These are phyloP conservation scores for Alternaria panax DNA, from an alignment of 2,329 filamentous ascomycete genomes.

Conservation along the genomic window DNA sequence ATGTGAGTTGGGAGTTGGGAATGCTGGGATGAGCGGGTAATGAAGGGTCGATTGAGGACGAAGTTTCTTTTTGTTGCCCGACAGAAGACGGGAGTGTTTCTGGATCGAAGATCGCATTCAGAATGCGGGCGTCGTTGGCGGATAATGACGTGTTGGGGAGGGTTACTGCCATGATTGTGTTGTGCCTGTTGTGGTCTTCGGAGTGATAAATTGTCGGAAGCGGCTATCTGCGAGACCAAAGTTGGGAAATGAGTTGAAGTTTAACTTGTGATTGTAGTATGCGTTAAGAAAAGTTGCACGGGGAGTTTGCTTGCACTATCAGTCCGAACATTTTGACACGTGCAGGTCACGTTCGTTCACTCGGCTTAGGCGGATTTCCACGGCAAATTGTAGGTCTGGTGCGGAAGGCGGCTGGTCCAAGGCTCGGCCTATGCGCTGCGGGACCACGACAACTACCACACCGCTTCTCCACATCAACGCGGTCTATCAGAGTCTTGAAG, in stretches of 20 bases:
- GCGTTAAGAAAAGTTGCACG: neutral
- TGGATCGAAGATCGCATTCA: constrained; percentile 52
- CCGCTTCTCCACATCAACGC: neutral
- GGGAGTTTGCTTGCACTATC: neutral
- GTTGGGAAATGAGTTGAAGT: neutral
- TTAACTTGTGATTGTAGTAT: neutral
- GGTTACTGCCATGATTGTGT: constrained; percentile 29
- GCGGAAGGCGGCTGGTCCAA: neutral
- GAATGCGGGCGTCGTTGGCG: constrained; percentile 47
- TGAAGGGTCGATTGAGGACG: constrained; percentile 55
- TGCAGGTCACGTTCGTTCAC: constrained; percentile 10
- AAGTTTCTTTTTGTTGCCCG: constrained; percentile 55
- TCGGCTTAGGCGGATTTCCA: constrained; percentile 28
- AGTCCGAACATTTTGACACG: neutral
- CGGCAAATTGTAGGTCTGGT: constrained; percentile 15
- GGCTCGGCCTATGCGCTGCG: neutral
- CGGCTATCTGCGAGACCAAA: neutral
- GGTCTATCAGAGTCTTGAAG: neutral
- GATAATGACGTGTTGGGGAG: constrained; percentile 57
- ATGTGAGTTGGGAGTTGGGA: constrained; percentile 44
- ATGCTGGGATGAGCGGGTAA: constrained; percentile 54
- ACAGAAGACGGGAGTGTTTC: constrained; percentile 55
- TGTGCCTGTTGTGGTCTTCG: neutral
- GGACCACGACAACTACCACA: neutral
- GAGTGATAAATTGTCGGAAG: neutral